Percentiles rank a stretch among this genome's conserved stretches.
Evolutionary conservation across 1,284 basidiomycete species (phyloP).

Genomic region (Sanguinoderma infundibulare): DNA sequence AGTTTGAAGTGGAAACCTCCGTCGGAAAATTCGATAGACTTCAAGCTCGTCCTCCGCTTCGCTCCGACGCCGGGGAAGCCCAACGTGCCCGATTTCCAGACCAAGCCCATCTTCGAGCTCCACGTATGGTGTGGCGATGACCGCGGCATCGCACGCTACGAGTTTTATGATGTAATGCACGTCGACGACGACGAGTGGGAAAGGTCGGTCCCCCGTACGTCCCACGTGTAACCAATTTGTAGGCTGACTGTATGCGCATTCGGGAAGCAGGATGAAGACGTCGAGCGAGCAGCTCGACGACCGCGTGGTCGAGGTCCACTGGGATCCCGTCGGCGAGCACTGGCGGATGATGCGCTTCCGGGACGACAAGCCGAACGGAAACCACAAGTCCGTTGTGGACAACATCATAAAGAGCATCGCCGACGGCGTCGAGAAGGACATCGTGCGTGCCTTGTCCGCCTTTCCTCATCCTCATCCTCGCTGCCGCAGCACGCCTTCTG

Average conservation of each 20-base stretch:
- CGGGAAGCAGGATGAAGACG: slow-evolving; percentile 72
- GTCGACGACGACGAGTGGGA: slow-evolving; percentile 95
- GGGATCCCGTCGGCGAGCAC: slow-evolving; percentile 69
- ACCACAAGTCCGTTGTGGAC: slow-evolving; percentile 82
- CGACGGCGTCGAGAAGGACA: slow-evolving; percentile 89
- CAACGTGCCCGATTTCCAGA: slow-evolving; percentile 74
- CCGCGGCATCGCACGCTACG: slow-evolving; percentile 63
- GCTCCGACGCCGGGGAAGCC: slow-evolving; percentile 66
- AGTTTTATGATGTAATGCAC: slow-evolving; percentile 87
- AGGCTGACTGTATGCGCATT: not conserved
- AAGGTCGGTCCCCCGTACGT: slow-evolving; percentile 52
- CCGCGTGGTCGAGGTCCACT: slow-evolving; percentile 91
- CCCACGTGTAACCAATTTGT: not conserved
- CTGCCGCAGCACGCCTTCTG: not conserved
- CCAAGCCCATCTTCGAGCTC: slow-evolving; percentile 88
- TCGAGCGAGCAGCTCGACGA: slow-evolving; percentile 91
- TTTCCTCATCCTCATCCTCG: not conserved
- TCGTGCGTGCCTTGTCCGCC: slow-evolving; percentile 52
- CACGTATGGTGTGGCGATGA: slow-evolving; percentile 80
- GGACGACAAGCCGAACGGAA: slow-evolving; percentile 90
- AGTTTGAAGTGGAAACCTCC: slow-evolving; percentile 99
- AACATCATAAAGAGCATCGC: slow-evolving; percentile 87
- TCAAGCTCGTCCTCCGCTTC: slow-evolving; percentile 93
- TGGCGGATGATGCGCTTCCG: slow-evolving; percentile 94
- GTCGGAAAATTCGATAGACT: slow-evolving; percentile 97